Percentiles rank a stretch among this genome's conserved stretches.
Conservation (phyloP, 805 yeast genomes). For the Priceomyces melissophilus region DNA sequence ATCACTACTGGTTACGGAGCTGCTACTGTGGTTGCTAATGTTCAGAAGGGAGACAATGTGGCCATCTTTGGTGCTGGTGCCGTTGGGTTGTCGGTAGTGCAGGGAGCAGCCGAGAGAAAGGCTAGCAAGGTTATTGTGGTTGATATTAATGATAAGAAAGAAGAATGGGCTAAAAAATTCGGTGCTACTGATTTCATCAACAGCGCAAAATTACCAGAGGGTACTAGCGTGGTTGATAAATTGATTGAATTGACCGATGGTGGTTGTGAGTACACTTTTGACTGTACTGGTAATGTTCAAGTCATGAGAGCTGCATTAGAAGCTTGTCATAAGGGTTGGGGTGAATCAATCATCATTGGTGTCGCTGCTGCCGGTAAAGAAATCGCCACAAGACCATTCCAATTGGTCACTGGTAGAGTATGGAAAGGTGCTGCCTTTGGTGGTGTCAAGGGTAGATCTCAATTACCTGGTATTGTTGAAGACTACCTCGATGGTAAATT, state of each 20-base stretch:
- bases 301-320: constrained; percentile 97
- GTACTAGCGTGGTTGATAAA: constrained; percentile 74
- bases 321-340: constrained; percentile 99
- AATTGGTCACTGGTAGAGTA: constrained; percentile 96
- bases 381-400: constrained; percentile 96
- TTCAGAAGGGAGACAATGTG: constrained; percentile 86
- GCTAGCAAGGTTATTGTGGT: constrained; percentile 82
- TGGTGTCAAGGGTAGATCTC: constrained; percentile 96
- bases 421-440: constrained; percentile 99
- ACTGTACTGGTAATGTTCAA: constrained; percentile 93
- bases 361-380: constrained; percentile 99
- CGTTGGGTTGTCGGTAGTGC: constrained; percentile 93
- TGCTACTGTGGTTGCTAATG: constrained; percentile 89
- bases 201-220: constrained; percentile 73
- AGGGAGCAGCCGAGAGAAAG: constrained; percentile 83
- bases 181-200: constrained; percentile 96
- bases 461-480: constrained; percentile 85
- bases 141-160: constrained; percentile 81
- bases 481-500: constrained; percentile 77
- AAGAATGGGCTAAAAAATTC: constrained; percentile 80
- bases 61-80: constrained; percentile 98
- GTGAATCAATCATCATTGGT: constrained; percentile 90
- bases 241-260: constrained; percentile 92
- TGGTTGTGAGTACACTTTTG: constrained; percentile 93
- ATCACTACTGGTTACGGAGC: constrained; percentile 99